These are phyloP conservation scores for Musa itinerans DNA, from an alignment of 176 grass and related monocot genomes.

Conservation along the genomic window DNA sequence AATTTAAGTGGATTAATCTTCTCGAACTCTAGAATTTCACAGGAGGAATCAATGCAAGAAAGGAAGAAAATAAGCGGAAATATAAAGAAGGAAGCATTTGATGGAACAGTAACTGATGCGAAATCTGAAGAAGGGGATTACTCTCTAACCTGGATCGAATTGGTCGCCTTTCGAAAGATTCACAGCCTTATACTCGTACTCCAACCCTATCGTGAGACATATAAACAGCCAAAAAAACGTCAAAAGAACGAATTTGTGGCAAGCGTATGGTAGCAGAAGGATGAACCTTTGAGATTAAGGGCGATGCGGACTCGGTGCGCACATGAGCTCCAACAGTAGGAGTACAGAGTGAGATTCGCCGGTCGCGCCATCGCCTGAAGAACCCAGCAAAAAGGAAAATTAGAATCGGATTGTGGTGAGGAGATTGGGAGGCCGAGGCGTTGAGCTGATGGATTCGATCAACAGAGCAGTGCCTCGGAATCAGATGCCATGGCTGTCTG, in stretches of 20 bases:
- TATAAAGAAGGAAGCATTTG: background rate
- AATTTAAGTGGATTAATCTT: constrained; percentile 87
- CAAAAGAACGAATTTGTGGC: background rate
- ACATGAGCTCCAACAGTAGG: constrained; percentile 63
- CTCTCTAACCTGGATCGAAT: constrained; percentile 38
- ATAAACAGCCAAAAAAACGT: background rate
- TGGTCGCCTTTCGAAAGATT: constrained; percentile 31
- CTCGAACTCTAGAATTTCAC: constrained; percentile 51
- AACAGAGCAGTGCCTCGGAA: no score
- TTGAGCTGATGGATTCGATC: no score
- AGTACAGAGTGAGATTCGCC: constrained; percentile 51
- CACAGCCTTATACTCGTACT: constrained; percentile 82
- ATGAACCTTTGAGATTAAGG: constrained; percentile 69
- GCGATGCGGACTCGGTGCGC: constrained; percentile 61
- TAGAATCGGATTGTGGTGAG: background rate
- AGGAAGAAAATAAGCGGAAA: background rate
- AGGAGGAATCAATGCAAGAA: background rate
- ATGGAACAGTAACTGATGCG: background rate
- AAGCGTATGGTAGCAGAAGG: background rate
- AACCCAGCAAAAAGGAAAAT: background rate
- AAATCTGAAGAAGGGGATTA: background rate
- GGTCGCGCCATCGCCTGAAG: constrained; percentile 19
- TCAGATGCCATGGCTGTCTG: no score
- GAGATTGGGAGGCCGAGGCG: background rate
- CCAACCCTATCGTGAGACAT: constrained; percentile 26